Percentiles rank a stretch among this genome's conserved stretches.
Evolutionary conservation across 352 stramenopile genomes (phyloP).

Genomic region (Blastocystis sp.): DNA sequence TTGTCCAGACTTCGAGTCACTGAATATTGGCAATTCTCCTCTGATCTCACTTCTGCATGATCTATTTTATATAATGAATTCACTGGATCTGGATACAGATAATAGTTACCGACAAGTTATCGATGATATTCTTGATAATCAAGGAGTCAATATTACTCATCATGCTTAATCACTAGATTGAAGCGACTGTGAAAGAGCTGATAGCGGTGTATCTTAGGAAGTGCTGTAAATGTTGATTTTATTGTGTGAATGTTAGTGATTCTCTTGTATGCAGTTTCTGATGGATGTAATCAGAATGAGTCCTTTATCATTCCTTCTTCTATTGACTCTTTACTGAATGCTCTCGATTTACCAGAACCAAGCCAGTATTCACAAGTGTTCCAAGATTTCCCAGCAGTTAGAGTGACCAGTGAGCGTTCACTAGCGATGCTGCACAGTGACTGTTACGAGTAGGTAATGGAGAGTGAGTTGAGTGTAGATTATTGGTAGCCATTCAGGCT

Average conservation of each 20-base stretch:
- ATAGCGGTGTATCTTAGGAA: constrained; percentile 28
- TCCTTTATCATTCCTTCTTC: not conserved
- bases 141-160: not conserved
- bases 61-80: not conserved
- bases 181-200: not conserved
- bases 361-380: not conserved
- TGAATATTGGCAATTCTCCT: not conserved
- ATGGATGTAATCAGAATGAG: not conserved
- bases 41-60: not conserved
- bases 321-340: not conserved
- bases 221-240: not conserved
- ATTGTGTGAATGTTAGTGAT: not conserved
- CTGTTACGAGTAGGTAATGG: not conserved
- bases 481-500: not conserved
- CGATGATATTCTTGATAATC: not conserved
- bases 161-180: not conserved
- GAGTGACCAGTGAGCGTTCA: not conserved
- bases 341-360: not conserved
- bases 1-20: not conserved
- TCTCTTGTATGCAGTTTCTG: not conserved
- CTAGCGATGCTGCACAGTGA: not conserved
- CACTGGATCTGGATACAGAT: not conserved
- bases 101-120: not conserved
- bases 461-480: not conserved
- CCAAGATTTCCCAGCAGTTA: not conserved